Base-by-base conservation (phyloP, 2,329 filamentous ascomycete genomes). In the Clonostachys solani region DNA sequence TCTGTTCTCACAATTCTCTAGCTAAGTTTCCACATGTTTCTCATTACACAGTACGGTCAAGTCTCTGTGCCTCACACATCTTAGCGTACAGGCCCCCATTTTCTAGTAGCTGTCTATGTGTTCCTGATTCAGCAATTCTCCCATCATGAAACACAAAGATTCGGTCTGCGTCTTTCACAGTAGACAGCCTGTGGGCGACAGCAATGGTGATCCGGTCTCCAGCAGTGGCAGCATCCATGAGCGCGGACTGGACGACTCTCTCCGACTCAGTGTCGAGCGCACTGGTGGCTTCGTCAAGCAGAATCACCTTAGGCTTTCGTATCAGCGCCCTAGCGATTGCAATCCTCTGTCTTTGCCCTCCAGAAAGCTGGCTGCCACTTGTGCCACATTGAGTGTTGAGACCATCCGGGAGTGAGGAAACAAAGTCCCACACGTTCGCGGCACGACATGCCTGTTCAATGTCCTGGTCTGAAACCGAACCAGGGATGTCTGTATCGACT, bases 331-430 rank as follows among this genome's bases (percentile, higher is more conserved):
- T 80, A 7, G 92, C 91, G 65, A 97, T 96, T 12, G 92, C 92
- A 60, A 97, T 95, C 56, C 94, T 88, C 68, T 97, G 94, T 66
- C 96, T 96, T 68, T 99, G 94, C 35, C 94, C 94, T 63, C 94
- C 94, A 47, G 89, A 95, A 8, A 99, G 77, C 46, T 96, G 71
- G 62, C 96, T 95, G 10, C 94, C 94, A 52, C 92, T 85, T 66
- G 96, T 91, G 48, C 94, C 94, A 15, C 97, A 92, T 54, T 95
- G 85, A 0, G 94, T 97, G 54, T 96, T 81, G 58, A 97, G 97
- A 3, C 88, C 87, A 56, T 97, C 88, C 0, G 92, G 91, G 2
- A 97, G 77, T 12, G 77, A 69, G 7, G 74, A 80, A 53, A 99
- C 86, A 61, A 97, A 97, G 53, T 95, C 91, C 61, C 96, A 92